phyloP scores from a whole-genome alignment of 805 yeast genomes.

The Candida parachauliodes region DNA sequence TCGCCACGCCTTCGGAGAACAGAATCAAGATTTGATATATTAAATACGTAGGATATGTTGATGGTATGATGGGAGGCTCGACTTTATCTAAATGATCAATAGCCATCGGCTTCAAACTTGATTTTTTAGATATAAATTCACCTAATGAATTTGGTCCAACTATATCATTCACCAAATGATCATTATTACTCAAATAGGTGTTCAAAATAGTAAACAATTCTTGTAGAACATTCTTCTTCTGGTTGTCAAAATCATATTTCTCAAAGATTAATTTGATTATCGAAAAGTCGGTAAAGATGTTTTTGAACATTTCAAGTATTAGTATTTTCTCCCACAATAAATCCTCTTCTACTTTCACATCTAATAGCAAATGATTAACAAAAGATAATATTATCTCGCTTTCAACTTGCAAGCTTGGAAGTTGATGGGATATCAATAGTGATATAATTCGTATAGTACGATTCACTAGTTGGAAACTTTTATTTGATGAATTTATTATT shows the following conservation, averaged over 20 bases:
- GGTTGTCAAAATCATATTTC: conserved; percentile 55
- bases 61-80: conserved; percentile 68
- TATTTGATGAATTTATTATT: conserved; percentile 48
- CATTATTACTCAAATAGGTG: conserved; percentile 19
- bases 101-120: conserved; percentile 50
- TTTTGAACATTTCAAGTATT: conserved; percentile 68
- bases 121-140: conserved; percentile 34
- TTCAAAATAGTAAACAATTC: conserved; percentile 44
- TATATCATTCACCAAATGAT: conserved; percentile 16
- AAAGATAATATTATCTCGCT: conserved; percentile 77
- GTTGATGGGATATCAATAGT: conserved; percentile 54
- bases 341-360: conserved; percentile 38
- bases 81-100: conserved; percentile 77
- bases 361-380: conserved; percentile 66
- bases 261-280: conserved; percentile 51
- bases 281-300: conserved; percentile 53
- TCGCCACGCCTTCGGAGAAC: conserved; percentile 67
- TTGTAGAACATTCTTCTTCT: conserved; percentile 56
- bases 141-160: conserved; percentile 10
- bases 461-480: conserved; percentile 65
- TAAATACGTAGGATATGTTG: conserved; percentile 55
- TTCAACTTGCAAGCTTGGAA: conserved; percentile 65
- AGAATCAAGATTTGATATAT: conserved; percentile 50
- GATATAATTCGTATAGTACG: conserved; percentile 72
- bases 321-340: conserved; percentile 67